Evolutionary conservation across 352 stramenopile genomes (phyloP).

Genomic region (Phytophthora brassicae): DNA sequence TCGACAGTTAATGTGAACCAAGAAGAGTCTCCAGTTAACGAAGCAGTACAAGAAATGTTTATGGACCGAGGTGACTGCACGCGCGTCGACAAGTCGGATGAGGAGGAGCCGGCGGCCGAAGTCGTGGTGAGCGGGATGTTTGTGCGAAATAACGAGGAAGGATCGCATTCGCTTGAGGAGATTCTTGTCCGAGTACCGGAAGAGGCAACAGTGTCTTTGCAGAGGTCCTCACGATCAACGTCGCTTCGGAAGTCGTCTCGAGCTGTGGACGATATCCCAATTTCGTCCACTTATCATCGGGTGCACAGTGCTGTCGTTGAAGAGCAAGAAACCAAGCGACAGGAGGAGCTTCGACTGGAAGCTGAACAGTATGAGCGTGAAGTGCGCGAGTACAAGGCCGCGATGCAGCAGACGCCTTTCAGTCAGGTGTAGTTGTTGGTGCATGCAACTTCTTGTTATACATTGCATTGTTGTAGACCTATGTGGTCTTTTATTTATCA

Average conservation of each 20-base stretch:
- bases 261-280: conserved; percentile 65
- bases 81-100: conserved; percentile 33
- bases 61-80: conserved; percentile 40
- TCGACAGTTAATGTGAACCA: conserved; percentile 5
- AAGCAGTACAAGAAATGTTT: conserved; percentile 30
- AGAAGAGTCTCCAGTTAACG: not conserved
- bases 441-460: too few species aligned
- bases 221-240: not conserved
- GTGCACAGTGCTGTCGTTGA: conserved; percentile 58
- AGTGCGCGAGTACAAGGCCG: conserved; percentile 62
- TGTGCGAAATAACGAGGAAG: not conserved
- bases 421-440: too few species aligned
- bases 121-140: conserved; percentile 1
- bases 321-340: conserved; percentile 44
- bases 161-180: not conserved
- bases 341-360: conserved; percentile 48
- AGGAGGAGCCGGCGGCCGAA: conserved; percentile 26
- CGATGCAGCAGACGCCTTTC: too few species aligned
- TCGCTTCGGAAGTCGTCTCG: conserved; percentile 24
- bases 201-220: not conserved
- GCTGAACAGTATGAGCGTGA: conserved; percentile 53
- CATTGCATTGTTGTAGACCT: too few species aligned
- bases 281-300: conserved; percentile 77
- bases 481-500: too few species aligned
- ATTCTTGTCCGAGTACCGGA: conserved; percentile 7